Evolutionary conservation across 495 filamentous ascomycete species (phyloP).

Genomic region (Podospora comata): DNA sequence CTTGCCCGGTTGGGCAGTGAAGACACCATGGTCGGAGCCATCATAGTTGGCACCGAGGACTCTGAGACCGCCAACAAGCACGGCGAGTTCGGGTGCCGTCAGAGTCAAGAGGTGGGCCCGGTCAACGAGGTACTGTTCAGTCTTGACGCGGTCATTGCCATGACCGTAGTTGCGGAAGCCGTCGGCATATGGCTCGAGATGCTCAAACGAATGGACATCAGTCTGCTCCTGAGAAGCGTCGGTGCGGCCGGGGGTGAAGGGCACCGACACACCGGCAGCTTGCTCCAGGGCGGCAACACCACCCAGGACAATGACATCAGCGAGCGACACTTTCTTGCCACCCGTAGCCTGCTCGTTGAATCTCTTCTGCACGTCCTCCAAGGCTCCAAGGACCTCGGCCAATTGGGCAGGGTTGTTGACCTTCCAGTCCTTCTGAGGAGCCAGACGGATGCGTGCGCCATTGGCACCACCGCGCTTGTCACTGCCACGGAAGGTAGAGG

Average conservation of each 20-base stretch:
- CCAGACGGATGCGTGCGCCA: slow-evolving; percentile 68
- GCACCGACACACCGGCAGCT: slow-evolving; percentile 50
- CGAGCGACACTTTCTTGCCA: slow-evolving; percentile 66
- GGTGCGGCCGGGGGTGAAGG: slow-evolving; percentile 48
- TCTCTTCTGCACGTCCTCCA: slow-evolving; percentile 59
- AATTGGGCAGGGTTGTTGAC: slow-evolving; percentile 64
- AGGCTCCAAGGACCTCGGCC: slow-evolving; percentile 51
- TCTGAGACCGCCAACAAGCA: slow-evolving; percentile 64
- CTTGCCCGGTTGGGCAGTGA: slow-evolving; percentile 60
- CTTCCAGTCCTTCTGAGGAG: slow-evolving; percentile 63
- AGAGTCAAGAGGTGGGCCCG: slow-evolving; percentile 64
- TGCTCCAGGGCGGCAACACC: slow-evolving; percentile 69
- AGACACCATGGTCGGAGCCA: slow-evolving; percentile 57
- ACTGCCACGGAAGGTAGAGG: slow-evolving; percentile 67
- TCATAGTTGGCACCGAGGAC: slow-evolving; percentile 64
- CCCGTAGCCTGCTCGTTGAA: slow-evolving; percentile 58
- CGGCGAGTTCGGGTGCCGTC: slow-evolving; percentile 63
- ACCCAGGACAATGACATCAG: slow-evolving; percentile 68
- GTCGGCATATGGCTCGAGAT: slow-evolving; percentile 61
- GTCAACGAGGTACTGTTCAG: slow-evolving; percentile 67
- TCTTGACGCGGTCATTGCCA: slow-evolving; percentile 53
- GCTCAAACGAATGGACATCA: slow-evolving; percentile 57
- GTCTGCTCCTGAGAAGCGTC: slow-evolving; percentile 60
- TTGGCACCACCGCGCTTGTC: slow-evolving; percentile 78
- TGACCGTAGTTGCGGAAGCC: slow-evolving; percentile 74